Percentiles rank a stretch among this genome's conserved stretches.
Conservation (phyloP, 129 eudicot species). For the Smallanthus sonchifolius region DNA sequence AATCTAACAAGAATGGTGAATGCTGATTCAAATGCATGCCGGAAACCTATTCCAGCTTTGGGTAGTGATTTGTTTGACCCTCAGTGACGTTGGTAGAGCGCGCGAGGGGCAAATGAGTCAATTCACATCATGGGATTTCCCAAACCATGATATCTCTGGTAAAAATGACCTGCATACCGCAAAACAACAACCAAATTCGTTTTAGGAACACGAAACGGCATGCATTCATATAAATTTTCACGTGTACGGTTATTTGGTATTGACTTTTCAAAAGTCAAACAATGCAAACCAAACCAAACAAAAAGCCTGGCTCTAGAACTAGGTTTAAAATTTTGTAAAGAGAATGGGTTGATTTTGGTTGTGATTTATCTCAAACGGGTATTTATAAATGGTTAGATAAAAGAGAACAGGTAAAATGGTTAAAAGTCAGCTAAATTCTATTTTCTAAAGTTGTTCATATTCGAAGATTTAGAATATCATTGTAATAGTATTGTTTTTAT, state of each 20-base stretch:
- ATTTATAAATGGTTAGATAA: neutral
- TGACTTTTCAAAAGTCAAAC: neutral
- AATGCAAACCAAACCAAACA: constrained; percentile 1
- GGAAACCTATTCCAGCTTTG: constrained; percentile 65
- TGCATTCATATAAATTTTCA: neutral
- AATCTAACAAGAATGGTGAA: constrained; percentile 30
- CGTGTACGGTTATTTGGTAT: neutral
- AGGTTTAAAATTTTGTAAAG: neutral
- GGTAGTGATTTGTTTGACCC: constrained; percentile 33
- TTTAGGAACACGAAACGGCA: neutral
- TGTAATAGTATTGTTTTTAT: neutral
- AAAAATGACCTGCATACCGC: constrained; percentile 71
- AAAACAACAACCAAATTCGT: neutral
- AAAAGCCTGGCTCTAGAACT: neutral
- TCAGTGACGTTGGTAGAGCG: constrained; percentile 41
- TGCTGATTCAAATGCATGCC: constrained; percentile 39
- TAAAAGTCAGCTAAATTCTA: neutral
- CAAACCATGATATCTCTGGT: constrained; percentile 64
- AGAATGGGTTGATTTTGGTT: neutral
- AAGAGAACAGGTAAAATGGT: neutral
- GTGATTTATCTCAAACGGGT: neutral
- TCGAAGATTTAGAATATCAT: neutral
- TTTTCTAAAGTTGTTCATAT: neutral
- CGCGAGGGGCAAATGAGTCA: constrained; percentile 37
- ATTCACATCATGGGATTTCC: constrained; percentile 43